Evolutionary conservation across 352 stramenopile species (phyloP), one percentile per base, ranked within the genome.

Genomic region (Globisporangium mamillatum): DNA sequence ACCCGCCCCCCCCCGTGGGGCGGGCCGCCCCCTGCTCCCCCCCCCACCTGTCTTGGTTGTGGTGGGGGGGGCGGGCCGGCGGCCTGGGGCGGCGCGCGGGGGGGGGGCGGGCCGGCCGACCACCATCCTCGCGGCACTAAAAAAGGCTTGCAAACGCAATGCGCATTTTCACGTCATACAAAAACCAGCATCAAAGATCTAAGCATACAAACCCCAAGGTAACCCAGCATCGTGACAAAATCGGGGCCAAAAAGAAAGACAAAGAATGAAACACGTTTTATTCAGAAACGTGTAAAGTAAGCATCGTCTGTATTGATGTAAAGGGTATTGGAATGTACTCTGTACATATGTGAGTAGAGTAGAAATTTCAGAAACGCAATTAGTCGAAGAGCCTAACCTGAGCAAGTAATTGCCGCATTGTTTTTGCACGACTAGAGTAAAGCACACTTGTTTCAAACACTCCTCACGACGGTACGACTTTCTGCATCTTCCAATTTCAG

Each of bases 71-170:
- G n/a, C n/a, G n/a, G n/a, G n/a, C n/a, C n/a, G n/a, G n/a, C n/a
- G n/a, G n/a, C n/a, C n/a, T n/a, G n/a, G n/a, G n/a, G n/a, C n/a
- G n/a, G n/a, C n/a, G n/a, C n/a, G n/a, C n/a, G n/a, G n/a, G n/a
- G n/a, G n/a, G n/a, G n/a, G n/a, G n/a, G n/a, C n/a, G n/a, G 29
- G 4, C 29, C 29, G 29, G 29, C 63, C 32, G 61, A 66, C 61
- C 61, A 66, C 61, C 61, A 66, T 66, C 61, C 34, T 66, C 61
- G 14, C 61, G 16, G 61, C 61, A 60, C 61, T 46, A 66, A 55
- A 58, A 20, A 25, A 59, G 46, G 3, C 61, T 38, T 36, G 59
- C 36, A 24, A 50, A 60, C 54, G 32, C 48, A 59, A 66, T 58
- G 61, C 61, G 38, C 24, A 36, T 38, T 55, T 46, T 38, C 25